Evolutionary conservation across 2,329 filamentous ascomycete species (phyloP).

Genomic region (Teratosphaeriaceae sp.): DNA sequence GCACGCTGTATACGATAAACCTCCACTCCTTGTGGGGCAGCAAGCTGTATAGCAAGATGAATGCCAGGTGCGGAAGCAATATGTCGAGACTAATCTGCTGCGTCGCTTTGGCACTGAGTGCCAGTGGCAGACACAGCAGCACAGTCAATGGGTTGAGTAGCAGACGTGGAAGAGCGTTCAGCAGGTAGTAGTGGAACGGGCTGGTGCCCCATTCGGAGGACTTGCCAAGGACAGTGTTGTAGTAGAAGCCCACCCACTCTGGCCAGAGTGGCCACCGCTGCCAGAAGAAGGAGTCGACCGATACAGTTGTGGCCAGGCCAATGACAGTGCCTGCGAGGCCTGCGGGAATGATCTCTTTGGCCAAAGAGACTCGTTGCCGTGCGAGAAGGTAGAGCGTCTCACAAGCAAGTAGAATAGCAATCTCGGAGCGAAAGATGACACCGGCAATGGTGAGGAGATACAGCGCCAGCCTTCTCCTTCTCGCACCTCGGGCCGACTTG

Average conservation of each 20-base stretch:
- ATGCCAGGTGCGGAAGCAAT: slow-evolving; percentile 61
- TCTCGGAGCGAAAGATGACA: slow-evolving; percentile 81
- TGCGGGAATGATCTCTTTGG: slow-evolving; percentile 56
- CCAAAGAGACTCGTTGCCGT: slow-evolving; percentile 47
- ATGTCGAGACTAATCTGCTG: slow-evolving; percentile 43
- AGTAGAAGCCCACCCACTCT: slow-evolving; percentile 81
- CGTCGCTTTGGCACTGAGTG: slow-evolving; percentile 43
- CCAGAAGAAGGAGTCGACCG: slow-evolving; percentile 92
- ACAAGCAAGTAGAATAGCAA: slow-evolving; percentile 70
- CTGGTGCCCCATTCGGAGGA: slow-evolving; percentile 83
- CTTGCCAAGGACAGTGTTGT: slow-evolving; percentile 79
- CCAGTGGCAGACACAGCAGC: slow-evolving; percentile 44
- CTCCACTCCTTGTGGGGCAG: slow-evolving; percentile 95
- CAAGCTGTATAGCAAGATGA: slow-evolving; percentile 72
- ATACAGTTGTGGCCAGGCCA: slow-evolving; percentile 63
- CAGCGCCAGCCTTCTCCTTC: slow-evolving; percentile 58
- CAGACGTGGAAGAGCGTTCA: slow-evolving; percentile 71
- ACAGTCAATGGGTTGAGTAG: slow-evolving; percentile 70
- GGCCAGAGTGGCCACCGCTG: slow-evolving; percentile 72
- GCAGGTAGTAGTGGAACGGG: slow-evolving; percentile 81
- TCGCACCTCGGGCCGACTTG: slow-evolving; percentile 30
- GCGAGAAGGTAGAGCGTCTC: slow-evolving; percentile 60
- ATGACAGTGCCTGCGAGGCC: slow-evolving; percentile 59
- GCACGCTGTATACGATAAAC: slow-evolving; percentile 86
- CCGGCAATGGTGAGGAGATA: slow-evolving; percentile 72